Evolutionary conservation across 1,139 yeast genomes (phyloP).

Genomic region (Blastobotrys buckinghamii): DNA sequence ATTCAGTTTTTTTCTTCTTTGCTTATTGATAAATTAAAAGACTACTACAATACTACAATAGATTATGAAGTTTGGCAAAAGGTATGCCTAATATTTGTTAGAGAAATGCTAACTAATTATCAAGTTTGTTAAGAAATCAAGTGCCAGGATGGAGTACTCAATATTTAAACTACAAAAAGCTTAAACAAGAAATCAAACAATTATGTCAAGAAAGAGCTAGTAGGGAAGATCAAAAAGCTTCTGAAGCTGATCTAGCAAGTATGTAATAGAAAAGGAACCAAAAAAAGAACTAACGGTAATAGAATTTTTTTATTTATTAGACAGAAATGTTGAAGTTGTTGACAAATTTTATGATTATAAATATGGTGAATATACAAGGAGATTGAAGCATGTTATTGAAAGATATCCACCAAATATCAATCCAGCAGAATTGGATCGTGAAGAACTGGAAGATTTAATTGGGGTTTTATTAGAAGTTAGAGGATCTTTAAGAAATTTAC

Average conservation of each 20-base stretch:
- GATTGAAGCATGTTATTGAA: slow-evolving; percentile 43
- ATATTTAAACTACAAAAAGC: slow-evolving; percentile 79
- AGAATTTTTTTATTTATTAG: slow-evolving; percentile 71
- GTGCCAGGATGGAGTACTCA: slow-evolving; percentile 76
- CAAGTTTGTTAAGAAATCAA: slow-evolving; percentile 65
- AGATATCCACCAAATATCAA: slow-evolving; percentile 24
- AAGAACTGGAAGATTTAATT: slow-evolving; percentile 74
- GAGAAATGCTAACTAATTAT: background rate
- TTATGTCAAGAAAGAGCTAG: slow-evolving; percentile 29
- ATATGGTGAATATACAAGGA: slow-evolving; percentile 64
- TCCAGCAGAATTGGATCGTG: slow-evolving; percentile 39
- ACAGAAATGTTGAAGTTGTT: slow-evolving; percentile 75
- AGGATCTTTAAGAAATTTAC: slow-evolving; percentile 68
- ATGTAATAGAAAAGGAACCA: slow-evolving; percentile 12
- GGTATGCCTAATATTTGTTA: slow-evolving; percentile 30
- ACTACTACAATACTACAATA: background rate
- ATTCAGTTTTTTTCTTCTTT: background rate
- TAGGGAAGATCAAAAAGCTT: slow-evolving; percentile 16
- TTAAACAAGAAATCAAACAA: slow-evolving; percentile 72
- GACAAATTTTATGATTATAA: slow-evolving; percentile 72
- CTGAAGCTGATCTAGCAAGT: slow-evolving; percentile 28
- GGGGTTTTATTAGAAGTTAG: slow-evolving; percentile 73
- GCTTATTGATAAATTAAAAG: background rate
- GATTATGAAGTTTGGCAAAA: slow-evolving; percentile 80
- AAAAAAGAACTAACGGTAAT: slow-evolving; percentile 29